Conservation (phyloP, 805 yeast genomes). For the Spathaspora hagerdaliae region DNA sequence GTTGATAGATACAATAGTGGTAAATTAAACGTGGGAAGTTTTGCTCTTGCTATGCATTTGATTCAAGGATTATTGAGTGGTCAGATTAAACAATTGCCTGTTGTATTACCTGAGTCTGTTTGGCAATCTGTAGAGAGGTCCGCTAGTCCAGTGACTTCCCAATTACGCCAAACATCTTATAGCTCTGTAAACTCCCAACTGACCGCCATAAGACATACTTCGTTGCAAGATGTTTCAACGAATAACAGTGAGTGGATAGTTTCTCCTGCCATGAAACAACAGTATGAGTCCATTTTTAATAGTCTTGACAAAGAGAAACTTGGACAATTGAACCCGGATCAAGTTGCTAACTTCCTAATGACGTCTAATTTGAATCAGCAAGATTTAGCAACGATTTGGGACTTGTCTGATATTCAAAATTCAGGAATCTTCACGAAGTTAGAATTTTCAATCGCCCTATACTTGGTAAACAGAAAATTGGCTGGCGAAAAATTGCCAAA, state of each 20-base stretch:
- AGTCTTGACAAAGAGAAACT: constrained; percentile 62
- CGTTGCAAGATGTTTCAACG: constrained; percentile 12
- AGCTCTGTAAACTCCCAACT: constrained; percentile 32
- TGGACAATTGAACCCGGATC: constrained; percentile 68
- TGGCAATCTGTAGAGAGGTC: constrained; percentile 30
- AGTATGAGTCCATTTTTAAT: constrained; percentile 76
- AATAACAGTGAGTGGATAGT: constrained; percentile 57
- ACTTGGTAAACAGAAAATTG: constrained; percentile 78
- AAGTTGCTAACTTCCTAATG: constrained; percentile 84
- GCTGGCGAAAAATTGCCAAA: constrained; percentile 78
- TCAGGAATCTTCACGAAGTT: constrained; percentile 73
- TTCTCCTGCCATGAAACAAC: constrained; percentile 63
- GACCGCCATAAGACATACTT: constrained; percentile 29
- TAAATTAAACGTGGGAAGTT: constrained; percentile 65
- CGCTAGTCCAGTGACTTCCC: not conserved
- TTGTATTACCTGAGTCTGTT: constrained; percentile 35
- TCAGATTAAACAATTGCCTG: constrained; percentile 52
- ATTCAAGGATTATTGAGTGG: constrained; percentile 79
- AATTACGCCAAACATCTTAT: constrained; percentile 24
- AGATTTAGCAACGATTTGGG: constrained; percentile 89
- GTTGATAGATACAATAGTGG: constrained; percentile 80
- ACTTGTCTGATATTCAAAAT: constrained; percentile 83
- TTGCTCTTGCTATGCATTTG: constrained; percentile 91
- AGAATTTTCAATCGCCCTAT: constrained; percentile 94
- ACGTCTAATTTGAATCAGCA: constrained; percentile 85